A percentile compares a stretch with the other conserved stretches of the same genome.
These are phyloP conservation scores for Dysphania ambrosioides DNA, from an alignment of 148 eudicot genomes.

Conservation along the genomic window DNA sequence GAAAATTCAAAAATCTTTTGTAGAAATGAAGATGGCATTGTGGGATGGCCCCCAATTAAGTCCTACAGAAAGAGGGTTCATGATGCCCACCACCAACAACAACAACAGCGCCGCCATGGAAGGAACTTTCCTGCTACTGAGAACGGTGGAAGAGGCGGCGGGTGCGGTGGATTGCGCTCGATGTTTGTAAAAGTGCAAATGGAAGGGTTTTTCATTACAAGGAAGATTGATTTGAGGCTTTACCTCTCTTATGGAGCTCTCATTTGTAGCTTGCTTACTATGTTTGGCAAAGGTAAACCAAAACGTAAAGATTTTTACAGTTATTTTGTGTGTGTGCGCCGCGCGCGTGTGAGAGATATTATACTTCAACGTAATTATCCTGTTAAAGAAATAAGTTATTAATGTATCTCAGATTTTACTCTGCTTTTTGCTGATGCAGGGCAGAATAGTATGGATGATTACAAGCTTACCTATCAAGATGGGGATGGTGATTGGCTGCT, in stretches of 20 bases:
- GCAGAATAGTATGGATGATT: conserved; percentile 36
- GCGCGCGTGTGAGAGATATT: too few relatives aligned
- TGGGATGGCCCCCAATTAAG: conserved; percentile 84
- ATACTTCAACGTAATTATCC: too few relatives aligned
- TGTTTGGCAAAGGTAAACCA: conserved; percentile 58
- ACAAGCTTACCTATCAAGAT: conserved; percentile 59
- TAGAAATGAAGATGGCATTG: conserved; percentile 36
- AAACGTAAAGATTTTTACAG: too few relatives aligned
- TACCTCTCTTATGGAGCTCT: conserved; percentile 48
- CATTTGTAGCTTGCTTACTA: conserved; percentile 32
- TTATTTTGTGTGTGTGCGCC: too few relatives aligned
- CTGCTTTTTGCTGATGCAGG: conserved; percentile 12
- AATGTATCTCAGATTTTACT: not conserved
- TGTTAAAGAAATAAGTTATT: not conserved
- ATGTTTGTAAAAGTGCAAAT: conserved; percentile 69
- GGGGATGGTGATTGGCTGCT: conserved; percentile 80
- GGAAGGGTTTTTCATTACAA: conserved; percentile 63
- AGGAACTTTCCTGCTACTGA: conserved; percentile 13
- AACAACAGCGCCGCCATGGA: conserved; percentile 6
- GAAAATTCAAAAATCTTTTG: not conserved
- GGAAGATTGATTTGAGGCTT: conserved; percentile 55
- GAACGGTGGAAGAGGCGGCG: conserved; percentile 24
- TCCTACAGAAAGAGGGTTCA: conserved; percentile 39
- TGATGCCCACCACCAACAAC: conserved; percentile 17
- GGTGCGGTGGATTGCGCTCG: conserved; percentile 30